Evolutionary conservation across 768 basidiomycete genomes (phyloP), one percentile per base, ranked within the genome.

Genomic region (Russula sp.): DNA sequence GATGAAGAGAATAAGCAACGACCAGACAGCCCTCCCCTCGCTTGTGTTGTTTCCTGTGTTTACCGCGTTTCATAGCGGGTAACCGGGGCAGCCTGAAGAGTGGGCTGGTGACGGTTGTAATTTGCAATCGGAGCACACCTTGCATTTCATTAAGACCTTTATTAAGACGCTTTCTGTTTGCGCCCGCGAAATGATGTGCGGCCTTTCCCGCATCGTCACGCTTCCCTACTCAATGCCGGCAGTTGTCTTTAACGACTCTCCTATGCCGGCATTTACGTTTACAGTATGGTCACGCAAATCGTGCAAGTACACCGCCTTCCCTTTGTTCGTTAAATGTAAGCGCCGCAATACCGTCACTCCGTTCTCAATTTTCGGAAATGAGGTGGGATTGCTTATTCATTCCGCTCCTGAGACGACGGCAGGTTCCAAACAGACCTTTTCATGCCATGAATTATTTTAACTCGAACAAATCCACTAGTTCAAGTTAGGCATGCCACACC

Each of bases 121-220:
- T 67, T 67, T 67, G 64, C 67, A 67, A 67, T 66, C 67, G 56
- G 67, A 67, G 67, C 67, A 61, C 67, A 53, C 16, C 13, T 48
- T 51, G 22, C 20, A 13, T 9, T 38, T 16, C 10, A 34, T 30
- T 18, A 34, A 0, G 36, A 5, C 13, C 36, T 36, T 36, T 36
- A 36, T 36, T 36, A 36, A 1, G 36, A 13, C 2, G 4, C 2
- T 13, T 53, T 40, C 40, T 26, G 34, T 55, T 49, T 38, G 49
- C 9, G 6, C 34, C 9, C 6, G 46, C 32, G n/a, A 14, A 36
- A 36, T 40, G 18, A 24, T n/a, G 51, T 5, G 7, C 18, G 32
- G 61, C 20, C 14, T 36, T 18, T 10, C 6, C 20, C 18, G 20
- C 20, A 36, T 30, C 9, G 46, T 38, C 38, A 30, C 2, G 20